Percentiles rank a stretch among this genome's conserved stretches.
Evolutionary conservation across 1,139 yeast species (phyloP).

Genomic region (Pichia sp.): DNA sequence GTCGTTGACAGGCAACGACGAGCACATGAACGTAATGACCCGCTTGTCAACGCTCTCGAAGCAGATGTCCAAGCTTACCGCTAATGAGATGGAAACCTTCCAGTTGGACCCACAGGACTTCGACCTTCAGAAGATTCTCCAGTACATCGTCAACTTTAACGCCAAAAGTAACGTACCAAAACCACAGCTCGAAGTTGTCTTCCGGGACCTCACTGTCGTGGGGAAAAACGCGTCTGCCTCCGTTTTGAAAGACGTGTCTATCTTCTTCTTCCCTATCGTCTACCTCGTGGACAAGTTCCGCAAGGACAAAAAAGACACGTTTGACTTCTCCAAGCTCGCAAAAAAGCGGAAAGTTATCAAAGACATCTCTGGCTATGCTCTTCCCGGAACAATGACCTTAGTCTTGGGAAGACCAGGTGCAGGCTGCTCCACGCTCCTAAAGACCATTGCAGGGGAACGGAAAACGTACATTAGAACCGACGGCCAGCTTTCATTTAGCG

Average conservation of each 20-base stretch:
- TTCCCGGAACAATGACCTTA: constrained; percentile 50
- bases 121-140: constrained; percentile 34
- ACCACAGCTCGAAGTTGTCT: constrained; percentile 44
- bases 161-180: constrained; percentile 42
- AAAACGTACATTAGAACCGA: constrained; percentile 26
- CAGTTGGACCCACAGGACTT: constrained; percentile 29
- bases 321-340: constrained; percentile 25
- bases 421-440: constrained; percentile 47
- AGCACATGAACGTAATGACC: constrained; percentile 24
- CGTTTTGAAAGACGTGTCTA: constrained; percentile 45
- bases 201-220: constrained; percentile 43
- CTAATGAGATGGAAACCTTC: constrained; percentile 27
- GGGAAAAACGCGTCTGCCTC: constrained; percentile 49
- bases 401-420: constrained; percentile 56
- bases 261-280: constrained; percentile 42
- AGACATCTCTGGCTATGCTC: constrained; percentile 41
- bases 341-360: constrained; percentile 37
- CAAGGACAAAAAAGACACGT: constrained; percentile 3
- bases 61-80: constrained; percentile 25
- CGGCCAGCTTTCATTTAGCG: constrained; percentile 42
- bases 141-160: constrained; percentile 30
- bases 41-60: constrained; percentile 27
- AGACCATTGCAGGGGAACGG: constrained; percentile 33
- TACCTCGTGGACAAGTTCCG: constrained; percentile 30
- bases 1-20: constrained; percentile 10